Conservation (phyloP, 495 filamentous ascomycete genomes). For the Tuber indicum region DNA sequence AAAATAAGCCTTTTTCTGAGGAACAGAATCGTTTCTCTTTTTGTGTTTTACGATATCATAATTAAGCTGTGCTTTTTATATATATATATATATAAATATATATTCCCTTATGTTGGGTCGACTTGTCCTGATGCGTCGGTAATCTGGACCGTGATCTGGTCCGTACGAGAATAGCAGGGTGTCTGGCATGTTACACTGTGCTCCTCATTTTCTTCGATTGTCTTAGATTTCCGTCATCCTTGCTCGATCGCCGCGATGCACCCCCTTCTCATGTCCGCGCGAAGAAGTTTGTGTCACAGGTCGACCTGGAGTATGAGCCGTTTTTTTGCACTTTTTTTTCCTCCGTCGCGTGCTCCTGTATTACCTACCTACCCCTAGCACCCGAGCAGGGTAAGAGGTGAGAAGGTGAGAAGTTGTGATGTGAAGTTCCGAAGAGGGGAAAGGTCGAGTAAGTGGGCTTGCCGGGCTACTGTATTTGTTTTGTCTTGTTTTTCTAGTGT, state of each 20-base stretch:
- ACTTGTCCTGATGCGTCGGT: not conserved
- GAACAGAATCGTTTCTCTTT: not conserved
- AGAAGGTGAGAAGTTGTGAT: not conserved
- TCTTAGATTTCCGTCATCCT: not conserved
- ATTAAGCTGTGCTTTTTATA: not conserved
- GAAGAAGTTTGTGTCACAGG: not conserved
- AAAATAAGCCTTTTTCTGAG: not conserved
- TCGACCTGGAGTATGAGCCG: not conserved
- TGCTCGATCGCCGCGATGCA: not conserved
- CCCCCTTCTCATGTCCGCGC: too few species aligned
- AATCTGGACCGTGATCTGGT: not conserved
- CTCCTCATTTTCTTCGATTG: not conserved
- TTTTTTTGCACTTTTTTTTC: not conserved
- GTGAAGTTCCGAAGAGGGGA: not conserved
- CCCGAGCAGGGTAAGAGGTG: not conserved
- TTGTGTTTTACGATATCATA: conserved; percentile 1
- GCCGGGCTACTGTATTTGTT: too few species aligned
- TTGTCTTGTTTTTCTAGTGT: too few species aligned
- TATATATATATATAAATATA: too few species aligned
- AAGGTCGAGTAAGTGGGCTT: not conserved
- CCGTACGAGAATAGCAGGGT: not conserved
- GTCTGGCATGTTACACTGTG: not conserved
- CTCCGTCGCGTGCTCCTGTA: not conserved
- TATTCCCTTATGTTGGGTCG: not conserved
- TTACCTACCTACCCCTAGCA: not conserved